Evolutionary conservation across 202 grass and related monocot species (phyloP).

Genomic region (Bolboschoenoplectus hybrid): DNA sequence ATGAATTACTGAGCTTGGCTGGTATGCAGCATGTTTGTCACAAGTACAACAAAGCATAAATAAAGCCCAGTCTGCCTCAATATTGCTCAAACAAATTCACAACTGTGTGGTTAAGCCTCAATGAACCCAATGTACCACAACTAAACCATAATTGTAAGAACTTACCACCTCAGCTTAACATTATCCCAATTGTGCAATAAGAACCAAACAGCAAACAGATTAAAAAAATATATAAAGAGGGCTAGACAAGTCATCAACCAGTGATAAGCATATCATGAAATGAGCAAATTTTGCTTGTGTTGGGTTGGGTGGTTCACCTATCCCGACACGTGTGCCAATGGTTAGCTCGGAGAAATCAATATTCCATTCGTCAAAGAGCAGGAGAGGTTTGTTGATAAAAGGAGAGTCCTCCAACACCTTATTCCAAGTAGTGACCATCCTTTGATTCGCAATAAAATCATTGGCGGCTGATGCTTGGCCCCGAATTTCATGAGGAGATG

Average conservation of each 20-base stretch:
- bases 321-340: slow-evolving; percentile 97
- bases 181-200: neutral
- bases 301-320: slow-evolving; percentile 62
- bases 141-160: neutral
- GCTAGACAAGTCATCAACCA: neutral
- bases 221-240: neutral
- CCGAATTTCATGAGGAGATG: slow-evolving; percentile 90
- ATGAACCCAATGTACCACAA: slow-evolving; percentile 8
- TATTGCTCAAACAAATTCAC: slow-evolving; percentile 17
- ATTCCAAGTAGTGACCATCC: slow-evolving; percentile 75
- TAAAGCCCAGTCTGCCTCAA: neutral
- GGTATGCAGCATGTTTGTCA: neutral
- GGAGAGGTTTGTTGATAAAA: slow-evolving; percentile 80
- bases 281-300: slow-evolving; percentile 8
- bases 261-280: slow-evolving; percentile 3
- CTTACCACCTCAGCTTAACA: neutral
- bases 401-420: slow-evolving; percentile 72
- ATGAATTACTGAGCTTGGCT: neutral
- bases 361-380: slow-evolving; percentile 99
- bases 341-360: slow-evolving; percentile 98
- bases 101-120: neutral
- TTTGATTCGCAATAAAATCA: slow-evolving; percentile 78
- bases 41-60: neutral
- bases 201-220: neutral
- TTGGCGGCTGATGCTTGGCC: slow-evolving; percentile 54